Percentiles rank a stretch among this genome's conserved stretches.
These are phyloP conservation scores for Acer yangbiense DNA, from an alignment of 345 rosid genomes.

Conservation along the genomic window DNA sequence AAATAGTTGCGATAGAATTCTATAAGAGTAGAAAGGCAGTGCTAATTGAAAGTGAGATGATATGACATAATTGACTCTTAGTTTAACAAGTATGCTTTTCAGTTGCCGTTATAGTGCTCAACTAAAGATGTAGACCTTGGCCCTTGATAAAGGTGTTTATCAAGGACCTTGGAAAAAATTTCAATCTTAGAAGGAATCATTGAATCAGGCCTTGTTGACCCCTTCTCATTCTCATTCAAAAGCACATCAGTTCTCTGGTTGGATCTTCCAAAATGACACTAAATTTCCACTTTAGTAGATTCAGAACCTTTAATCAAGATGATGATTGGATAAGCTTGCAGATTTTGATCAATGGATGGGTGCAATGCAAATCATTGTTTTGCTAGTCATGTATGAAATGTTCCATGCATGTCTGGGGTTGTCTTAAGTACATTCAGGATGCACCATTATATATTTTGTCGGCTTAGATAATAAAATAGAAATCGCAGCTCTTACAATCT, in stretches of 20 bases:
- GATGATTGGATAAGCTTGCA: background rate
- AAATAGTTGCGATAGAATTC: background rate
- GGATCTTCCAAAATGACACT: background rate
- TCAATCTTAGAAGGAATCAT: background rate
- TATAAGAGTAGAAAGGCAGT: background rate
- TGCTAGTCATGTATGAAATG: background rate
- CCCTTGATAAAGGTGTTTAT: background rate
- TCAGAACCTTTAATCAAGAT: background rate
- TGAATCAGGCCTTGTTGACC: background rate
- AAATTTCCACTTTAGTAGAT: background rate
- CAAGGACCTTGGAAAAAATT: background rate
- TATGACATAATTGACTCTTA: background rate
- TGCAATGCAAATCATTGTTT: background rate
- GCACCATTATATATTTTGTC: background rate
- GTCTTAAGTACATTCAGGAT: background rate
- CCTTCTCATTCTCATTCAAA: background rate
- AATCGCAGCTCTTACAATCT: background rate
- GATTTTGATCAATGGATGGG: slow-evolving; percentile 1
- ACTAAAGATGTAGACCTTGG: background rate
- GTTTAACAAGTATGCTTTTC: background rate
- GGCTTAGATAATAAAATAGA: background rate
- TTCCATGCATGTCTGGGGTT: slow-evolving; percentile 1
- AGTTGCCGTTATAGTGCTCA: background rate
- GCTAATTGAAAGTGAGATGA: background rate
- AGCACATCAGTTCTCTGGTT: background rate